Percentiles rank a stretch among this genome's conserved stretches.
These are phyloP conservation scores for Lecanicillium sp. DNA, from an alignment of 2,329 filamentous ascomycete species.

Conservation along the genomic window DNA sequence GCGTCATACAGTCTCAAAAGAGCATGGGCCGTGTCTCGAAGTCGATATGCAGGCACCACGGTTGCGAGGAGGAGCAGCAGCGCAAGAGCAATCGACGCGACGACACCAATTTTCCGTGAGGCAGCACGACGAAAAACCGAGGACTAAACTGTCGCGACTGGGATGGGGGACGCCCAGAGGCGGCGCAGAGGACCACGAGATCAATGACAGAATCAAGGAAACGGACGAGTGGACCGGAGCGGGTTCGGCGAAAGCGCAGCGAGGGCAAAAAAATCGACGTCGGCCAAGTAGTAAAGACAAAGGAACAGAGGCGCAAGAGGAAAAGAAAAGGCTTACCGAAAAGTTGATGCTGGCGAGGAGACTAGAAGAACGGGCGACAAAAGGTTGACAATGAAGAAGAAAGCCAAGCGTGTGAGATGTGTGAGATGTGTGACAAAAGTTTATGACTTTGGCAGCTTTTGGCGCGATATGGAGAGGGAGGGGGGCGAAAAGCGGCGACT, in stretches of 20 bases:
- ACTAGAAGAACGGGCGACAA: background rate
- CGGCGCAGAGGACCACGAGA: background rate
- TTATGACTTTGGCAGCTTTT: conserved; percentile 10
- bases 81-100: background rate
- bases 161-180: background rate
- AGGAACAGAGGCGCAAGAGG: background rate
- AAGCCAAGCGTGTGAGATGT: conserved; percentile 8
- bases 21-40: conserved; percentile 10
- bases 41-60: background rate
- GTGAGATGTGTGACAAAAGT: conserved; percentile 13
- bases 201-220: background rate
- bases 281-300: background rate
- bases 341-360: background rate
- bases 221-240: background rate
- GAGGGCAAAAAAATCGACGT: background rate
- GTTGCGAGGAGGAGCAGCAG: conserved; percentile 8
- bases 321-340: conserved; percentile 2
- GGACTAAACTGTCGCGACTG: background rate
- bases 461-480: conserved; percentile 10
- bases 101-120: background rate
- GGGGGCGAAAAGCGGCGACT: conserved; percentile 14
- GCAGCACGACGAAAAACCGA: background rate
- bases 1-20: conserved; percentile 12
- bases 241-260: conserved; percentile 3
- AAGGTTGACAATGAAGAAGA: conserved; percentile 8